phyloP scores from a whole-genome alignment of 768 basidiomycete genomes.

The Mycena albidolilacea region DNA sequence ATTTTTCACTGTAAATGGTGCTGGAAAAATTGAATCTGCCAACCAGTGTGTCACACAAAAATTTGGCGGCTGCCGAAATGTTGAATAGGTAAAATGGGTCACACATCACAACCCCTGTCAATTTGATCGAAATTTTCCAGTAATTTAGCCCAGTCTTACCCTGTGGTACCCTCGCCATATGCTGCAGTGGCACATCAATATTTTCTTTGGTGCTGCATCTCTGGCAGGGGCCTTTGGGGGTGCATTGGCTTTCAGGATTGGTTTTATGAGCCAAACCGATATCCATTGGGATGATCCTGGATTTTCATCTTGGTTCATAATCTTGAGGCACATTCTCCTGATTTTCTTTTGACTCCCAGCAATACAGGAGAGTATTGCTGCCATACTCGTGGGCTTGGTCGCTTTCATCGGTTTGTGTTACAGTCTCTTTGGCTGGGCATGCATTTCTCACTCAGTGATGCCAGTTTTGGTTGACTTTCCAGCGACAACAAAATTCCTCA shows the following conservation, averaged over 20 bases:
- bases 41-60: no score
- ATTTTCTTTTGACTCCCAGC: neutral
- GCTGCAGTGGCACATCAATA: slow-evolving; percentile 70
- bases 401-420: slow-evolving; percentile 62
- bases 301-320: slow-evolving; percentile 50
- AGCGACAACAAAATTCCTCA: slow-evolving; percentile 70
- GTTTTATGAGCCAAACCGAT: slow-evolving; percentile 63
- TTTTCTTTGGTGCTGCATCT: slow-evolving; percentile 78
- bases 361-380: slow-evolving; percentile 68
- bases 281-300: slow-evolving; percentile 75
- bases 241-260: slow-evolving; percentile 68
- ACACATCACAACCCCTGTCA: no score
- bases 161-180: slow-evolving; percentile 45
- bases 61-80: no score
- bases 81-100: no score
- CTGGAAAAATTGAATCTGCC: no score
- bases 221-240: slow-evolving; percentile 71
- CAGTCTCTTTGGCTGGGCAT: neutral
- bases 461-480: slow-evolving; percentile 78
- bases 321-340: slow-evolving; percentile 50
- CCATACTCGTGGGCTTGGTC: slow-evolving; percentile 68
- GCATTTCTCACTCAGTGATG: neutral
- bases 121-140: no score
- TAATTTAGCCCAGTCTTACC: slow-evolving; percentile 61
- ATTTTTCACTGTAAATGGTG: no score